Evolutionary conservation across 257 asterid genomes (phyloP).

Genomic region (Knoxia roxburghii): DNA sequence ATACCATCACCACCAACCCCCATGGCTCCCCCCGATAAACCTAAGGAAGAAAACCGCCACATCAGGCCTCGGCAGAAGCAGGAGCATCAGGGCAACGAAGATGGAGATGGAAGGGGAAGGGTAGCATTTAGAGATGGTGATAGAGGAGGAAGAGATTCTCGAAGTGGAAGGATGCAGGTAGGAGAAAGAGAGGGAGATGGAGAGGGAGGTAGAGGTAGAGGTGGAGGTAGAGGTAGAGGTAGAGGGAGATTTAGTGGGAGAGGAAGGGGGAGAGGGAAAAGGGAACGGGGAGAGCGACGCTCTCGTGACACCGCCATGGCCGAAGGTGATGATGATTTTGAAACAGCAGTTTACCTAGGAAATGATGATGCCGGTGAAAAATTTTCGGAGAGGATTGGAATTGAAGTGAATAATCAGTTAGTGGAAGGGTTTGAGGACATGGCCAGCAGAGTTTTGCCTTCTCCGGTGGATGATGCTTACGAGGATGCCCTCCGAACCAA

Average conservation of each 20-base stretch:
- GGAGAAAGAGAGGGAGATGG: slow-evolving; percentile 26
- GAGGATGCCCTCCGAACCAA: slow-evolving; percentile 65
- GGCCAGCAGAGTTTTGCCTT: slow-evolving; percentile 55
- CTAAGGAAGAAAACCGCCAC: slow-evolving; percentile 50
- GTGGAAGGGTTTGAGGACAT: slow-evolving; percentile 67
- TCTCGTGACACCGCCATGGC: slow-evolving; percentile 8
- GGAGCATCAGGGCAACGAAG: slow-evolving; percentile 26
- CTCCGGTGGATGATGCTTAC: slow-evolving; percentile 54
- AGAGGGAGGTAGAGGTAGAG: slow-evolving; percentile 26
- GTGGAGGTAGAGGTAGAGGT: slow-evolving; percentile 38
- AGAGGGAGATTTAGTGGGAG: slow-evolving; percentile 21
- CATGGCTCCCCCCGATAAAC: slow-evolving; percentile 22
- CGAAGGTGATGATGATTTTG: background rate
- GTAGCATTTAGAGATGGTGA: slow-evolving; percentile 29
- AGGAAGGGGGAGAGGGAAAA: slow-evolving; percentile 20
- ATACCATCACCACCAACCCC: slow-evolving; percentile 17
- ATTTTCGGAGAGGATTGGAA: slow-evolving; percentile 62
- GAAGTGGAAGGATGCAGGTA: slow-evolving; percentile 22
- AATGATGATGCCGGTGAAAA: slow-evolving; percentile 55
- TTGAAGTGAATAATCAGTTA: slow-evolving; percentile 47
- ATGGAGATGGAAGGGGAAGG: slow-evolving; percentile 24
- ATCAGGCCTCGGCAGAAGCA: slow-evolving; percentile 22
- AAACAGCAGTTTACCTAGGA: slow-evolving; percentile 33
- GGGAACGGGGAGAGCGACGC: slow-evolving; percentile 23
- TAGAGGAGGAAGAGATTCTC: slow-evolving; percentile 27